phyloP scores from a whole-genome alignment of 495 filamentous ascomycete species.

The Astrocystis sublimbata region DNA sequence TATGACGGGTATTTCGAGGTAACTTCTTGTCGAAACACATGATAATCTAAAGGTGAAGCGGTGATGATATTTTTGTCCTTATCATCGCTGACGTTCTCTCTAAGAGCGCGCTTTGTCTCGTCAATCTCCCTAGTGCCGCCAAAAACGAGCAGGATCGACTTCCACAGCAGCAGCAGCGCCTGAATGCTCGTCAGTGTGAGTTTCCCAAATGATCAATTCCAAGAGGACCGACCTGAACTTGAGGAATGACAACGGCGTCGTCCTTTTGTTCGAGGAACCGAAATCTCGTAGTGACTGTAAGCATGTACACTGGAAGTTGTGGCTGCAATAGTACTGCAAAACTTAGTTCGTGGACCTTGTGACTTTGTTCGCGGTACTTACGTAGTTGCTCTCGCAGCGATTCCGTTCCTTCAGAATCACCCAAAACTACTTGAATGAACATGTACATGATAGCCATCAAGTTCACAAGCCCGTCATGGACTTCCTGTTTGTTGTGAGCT shows the following conservation, averaged over 20 bases:
- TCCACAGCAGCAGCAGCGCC: conserved; percentile 79
- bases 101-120: conserved; percentile 66
- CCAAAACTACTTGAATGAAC: conserved; percentile 65
- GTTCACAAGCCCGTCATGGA: conserved; percentile 59
- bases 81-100: conserved; percentile 49
- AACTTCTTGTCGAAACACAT: conserved; percentile 93
- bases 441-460: conserved; percentile 72
- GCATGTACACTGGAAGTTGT: conserved; percentile 68
- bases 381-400: conserved; percentile 42
- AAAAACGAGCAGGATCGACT: conserved; percentile 80
- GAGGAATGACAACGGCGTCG: conserved; percentile 32
- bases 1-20: conserved; percentile 99
- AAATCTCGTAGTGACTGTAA: conserved; percentile 71
- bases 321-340: conserved; percentile 62
- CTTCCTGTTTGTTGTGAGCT: conserved; percentile 38
- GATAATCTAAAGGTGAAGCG: conserved; percentile 93
- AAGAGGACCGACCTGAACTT: conserved; percentile 18
- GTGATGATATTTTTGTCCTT: conserved; percentile 66
- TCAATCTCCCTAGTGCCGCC: conserved; percentile 73
- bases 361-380: conserved; percentile 28
- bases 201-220: not conserved
- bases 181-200: conserved; percentile 40
- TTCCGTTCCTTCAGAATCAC: conserved; percentile 43
- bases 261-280: conserved; percentile 80
- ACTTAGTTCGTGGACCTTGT: conserved; percentile 26